These are phyloP conservation scores for Backusella australiensis DNA, from an alignment of 192 early-diverging fungal genomes.

Conservation along the genomic window DNA sequence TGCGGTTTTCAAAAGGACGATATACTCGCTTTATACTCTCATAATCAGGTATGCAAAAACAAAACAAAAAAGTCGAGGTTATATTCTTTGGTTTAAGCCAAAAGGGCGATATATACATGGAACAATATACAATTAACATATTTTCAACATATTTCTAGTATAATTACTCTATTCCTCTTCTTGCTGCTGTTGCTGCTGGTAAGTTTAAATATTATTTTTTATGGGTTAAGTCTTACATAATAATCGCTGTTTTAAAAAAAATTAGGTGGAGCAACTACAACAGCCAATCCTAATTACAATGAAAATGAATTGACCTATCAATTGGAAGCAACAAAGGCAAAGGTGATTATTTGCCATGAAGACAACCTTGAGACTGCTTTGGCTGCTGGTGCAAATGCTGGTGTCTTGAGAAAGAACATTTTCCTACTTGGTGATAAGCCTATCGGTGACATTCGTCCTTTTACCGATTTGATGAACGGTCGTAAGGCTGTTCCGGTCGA, in stretches of 20 bases:
- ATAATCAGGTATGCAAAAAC: slow-evolving; percentile 24
- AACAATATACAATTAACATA: not conserved
- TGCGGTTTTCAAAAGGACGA: slow-evolving; percentile 21
- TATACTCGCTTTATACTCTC: slow-evolving; percentile 20
- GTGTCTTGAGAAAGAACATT: slow-evolving; percentile 16
- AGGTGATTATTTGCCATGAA: slow-evolving; percentile 55
- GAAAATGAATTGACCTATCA: slow-evolving; percentile 74
- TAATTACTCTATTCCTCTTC: slow-evolving; percentile 28
- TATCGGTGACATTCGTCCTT: slow-evolving; percentile 22
- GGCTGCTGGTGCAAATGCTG: slow-evolving; percentile 4
- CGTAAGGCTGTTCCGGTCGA: slow-evolving; percentile 11
- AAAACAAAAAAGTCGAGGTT: not conserved
- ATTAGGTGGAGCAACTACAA: slow-evolving; percentile 62
- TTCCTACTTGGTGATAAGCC: slow-evolving; percentile 28
- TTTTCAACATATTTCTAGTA: slow-evolving; percentile 11
- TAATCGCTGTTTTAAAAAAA: not conserved
- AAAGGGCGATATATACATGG: not conserved
- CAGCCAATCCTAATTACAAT: slow-evolving; percentile 83
- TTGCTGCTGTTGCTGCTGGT: slow-evolving; percentile 38
- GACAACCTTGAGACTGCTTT: slow-evolving; percentile 21
- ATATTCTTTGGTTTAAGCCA: not conserved
- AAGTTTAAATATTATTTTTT: slow-evolving; percentile 20
- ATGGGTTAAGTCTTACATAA: slow-evolving; percentile 3
- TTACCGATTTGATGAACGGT: slow-evolving; percentile 16
- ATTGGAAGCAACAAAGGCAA: slow-evolving; percentile 67